Evolutionary conservation across 495 filamentous ascomycete genomes (phyloP).

Genomic region (Tuber calosporum): DNA sequence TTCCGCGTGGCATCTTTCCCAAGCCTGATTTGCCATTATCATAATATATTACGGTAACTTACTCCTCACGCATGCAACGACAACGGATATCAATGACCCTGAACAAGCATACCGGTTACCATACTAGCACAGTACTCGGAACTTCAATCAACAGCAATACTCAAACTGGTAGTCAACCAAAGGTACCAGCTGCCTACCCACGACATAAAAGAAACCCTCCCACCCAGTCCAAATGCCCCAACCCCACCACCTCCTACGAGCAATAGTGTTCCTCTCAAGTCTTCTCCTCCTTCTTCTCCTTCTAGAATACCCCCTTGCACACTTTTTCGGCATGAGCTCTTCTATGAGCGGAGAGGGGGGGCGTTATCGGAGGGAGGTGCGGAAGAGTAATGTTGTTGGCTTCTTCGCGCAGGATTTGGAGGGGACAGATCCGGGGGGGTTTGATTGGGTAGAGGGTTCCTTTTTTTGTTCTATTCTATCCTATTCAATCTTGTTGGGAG

Average conservation of each 20-base stretch:
- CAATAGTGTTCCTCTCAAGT: conserved; percentile 20
- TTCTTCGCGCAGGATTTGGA: conserved; percentile 66
- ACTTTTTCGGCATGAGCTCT: neutral
- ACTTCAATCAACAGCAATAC: neutral
- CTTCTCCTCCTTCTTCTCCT: no score
- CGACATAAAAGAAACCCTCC: neutral
- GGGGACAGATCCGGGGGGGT: conserved; percentile 54
- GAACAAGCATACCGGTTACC: neutral
- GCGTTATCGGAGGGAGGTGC: conserved; percentile 40
- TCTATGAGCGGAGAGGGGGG: neutral
- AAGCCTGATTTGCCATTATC: neutral
- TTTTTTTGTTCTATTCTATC: conserved; percentile 6
- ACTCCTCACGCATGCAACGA: neutral
- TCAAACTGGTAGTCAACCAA: neutral
- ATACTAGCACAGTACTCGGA: no score
- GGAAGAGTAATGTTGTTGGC: conserved; percentile 59
- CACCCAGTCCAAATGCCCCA: neutral
- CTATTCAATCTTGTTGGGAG: neutral
- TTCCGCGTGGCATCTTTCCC: neutral
- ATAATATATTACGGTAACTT: no score
- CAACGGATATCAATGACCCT: neutral
- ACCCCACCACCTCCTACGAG: conserved; percentile 9
- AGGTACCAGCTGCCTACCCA: neutral
- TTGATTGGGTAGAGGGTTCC: conserved; percentile 61
- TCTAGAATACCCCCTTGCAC: neutral